These are phyloP conservation scores for Allium cepa DNA, from an alignment of 106 monocot genomes.

Conservation along the genomic window DNA sequence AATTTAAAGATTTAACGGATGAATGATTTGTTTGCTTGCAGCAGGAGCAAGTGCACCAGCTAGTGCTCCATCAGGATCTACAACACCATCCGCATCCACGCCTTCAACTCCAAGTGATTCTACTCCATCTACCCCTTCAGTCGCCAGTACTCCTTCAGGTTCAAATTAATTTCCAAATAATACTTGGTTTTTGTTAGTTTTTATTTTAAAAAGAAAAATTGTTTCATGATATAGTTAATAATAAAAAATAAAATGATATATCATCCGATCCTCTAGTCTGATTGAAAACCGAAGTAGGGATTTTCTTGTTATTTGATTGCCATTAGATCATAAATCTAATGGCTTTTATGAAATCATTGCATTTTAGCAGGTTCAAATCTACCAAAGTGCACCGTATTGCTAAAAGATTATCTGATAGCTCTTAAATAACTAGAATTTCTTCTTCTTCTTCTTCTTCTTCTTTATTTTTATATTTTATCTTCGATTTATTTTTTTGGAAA, in stretches of 20 bases:
- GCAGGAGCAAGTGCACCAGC: not conserved
- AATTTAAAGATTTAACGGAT: too few relatives aligned
- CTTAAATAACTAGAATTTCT: not conserved
- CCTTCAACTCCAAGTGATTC: not conserved
- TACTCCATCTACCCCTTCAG: not conserved
- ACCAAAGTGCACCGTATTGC: too few relatives aligned
- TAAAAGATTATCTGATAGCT: not conserved
- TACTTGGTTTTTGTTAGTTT: not conserved
- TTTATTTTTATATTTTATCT: not conserved
- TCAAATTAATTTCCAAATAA: not conserved
- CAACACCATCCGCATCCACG: not conserved
- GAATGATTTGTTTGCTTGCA: not conserved
- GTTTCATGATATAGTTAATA: not conserved
- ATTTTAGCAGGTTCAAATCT: too few relatives aligned
- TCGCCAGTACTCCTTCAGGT: slow-evolving; percentile 4
- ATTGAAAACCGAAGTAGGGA: too few relatives aligned
- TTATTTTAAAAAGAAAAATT: not conserved
- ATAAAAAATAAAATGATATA: not conserved
- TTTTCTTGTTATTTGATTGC: too few relatives aligned
- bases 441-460: not conserved
- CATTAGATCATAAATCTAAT: too few relatives aligned
- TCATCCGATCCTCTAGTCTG: not conserved
- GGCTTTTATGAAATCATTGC: too few relatives aligned
- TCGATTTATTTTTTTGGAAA: too few relatives aligned
- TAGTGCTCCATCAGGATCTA: not conserved